phyloP scores from a whole-genome alignment of 192 early-diverging fungal genomes.

The Entomortierella parvispora region DNA sequence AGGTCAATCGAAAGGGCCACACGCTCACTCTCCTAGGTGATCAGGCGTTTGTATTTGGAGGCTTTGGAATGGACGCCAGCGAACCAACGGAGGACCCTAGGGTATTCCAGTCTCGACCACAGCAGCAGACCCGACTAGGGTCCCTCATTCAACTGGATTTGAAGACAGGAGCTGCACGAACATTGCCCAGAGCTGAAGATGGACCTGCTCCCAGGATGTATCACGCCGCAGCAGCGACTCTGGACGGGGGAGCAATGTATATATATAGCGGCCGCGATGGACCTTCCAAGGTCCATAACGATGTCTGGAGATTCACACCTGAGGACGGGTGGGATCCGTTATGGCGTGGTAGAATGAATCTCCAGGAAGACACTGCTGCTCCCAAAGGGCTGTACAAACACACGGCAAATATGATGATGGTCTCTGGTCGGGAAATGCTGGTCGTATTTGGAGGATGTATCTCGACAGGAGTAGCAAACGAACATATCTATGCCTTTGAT shows the following conservation, averaged over 20 bases:
- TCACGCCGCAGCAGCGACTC: slow-evolving; percentile 23
- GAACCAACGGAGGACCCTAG: slow-evolving; percentile 23
- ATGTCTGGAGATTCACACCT: slow-evolving; percentile 35
- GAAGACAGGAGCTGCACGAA: slow-evolving; percentile 5
- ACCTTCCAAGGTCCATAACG: slow-evolving; percentile 42
- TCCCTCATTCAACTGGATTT: slow-evolving; percentile 25
- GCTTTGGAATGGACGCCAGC: slow-evolving; percentile 30
- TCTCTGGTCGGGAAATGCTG: slow-evolving; percentile 45
- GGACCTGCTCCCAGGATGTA: slow-evolving; percentile 44
- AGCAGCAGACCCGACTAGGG: slow-evolving; percentile 39
- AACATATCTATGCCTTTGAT: slow-evolving; percentile 35
- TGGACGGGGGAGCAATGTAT: slow-evolving; percentile 29
- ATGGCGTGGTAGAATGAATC: slow-evolving; percentile 27
- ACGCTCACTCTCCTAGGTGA: slow-evolving; percentile 32
- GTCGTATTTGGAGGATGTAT: slow-evolving; percentile 36
- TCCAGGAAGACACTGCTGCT: neutral
- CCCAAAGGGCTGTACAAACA: slow-evolving; percentile 42
- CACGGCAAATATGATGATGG: slow-evolving; percentile 39
- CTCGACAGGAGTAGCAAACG: slow-evolving; percentile 22
- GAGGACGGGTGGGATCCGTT: slow-evolving; percentile 25
- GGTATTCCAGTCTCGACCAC: slow-evolving; percentile 20
- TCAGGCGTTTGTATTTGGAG: slow-evolving; percentile 29
- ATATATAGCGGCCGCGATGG: slow-evolving; percentile 45
- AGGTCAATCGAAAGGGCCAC: slow-evolving; percentile 47
- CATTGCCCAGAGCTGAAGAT: slow-evolving; percentile 4